Conservation (phyloP, 2,329 filamentous ascomycete species). For the Phialemonium atrogriseum region DNA sequence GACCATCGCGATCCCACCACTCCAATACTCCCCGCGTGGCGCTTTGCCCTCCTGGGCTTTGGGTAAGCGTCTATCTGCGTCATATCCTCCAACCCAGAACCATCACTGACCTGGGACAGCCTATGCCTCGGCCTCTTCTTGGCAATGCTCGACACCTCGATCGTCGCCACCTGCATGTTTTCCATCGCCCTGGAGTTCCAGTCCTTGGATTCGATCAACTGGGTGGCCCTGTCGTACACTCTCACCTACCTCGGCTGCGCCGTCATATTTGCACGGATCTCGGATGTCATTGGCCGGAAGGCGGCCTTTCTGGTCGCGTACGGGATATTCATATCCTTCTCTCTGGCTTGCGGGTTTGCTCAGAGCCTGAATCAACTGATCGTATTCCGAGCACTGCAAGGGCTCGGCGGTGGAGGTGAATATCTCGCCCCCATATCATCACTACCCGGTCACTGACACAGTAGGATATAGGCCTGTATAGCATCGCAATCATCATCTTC, state of each 20-base stretch:
- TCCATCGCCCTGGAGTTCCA: slow-evolving; percentile 45
- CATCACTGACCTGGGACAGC: slow-evolving; percentile 21
- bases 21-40: slow-evolving; percentile 6
- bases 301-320: slow-evolving; percentile 42
- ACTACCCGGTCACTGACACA: slow-evolving; percentile 6
- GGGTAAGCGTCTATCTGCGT: slow-evolving; percentile 8
- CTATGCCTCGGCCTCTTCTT: slow-evolving; percentile 46
- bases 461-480: slow-evolving; percentile 34
- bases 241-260: slow-evolving; percentile 49
- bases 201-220: slow-evolving; percentile 36
- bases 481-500: slow-evolving; percentile 46
- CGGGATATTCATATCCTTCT: slow-evolving; percentile 47
- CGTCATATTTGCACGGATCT: slow-evolving; percentile 44
- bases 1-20: background rate
- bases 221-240: slow-evolving; percentile 48
- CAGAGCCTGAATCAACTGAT: slow-evolving; percentile 37
- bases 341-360: slow-evolving; percentile 44
- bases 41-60: slow-evolving; percentile 10
- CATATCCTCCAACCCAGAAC: no score
- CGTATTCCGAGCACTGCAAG: slow-evolving; percentile 39
- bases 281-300: slow-evolving; percentile 46
- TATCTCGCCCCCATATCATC: slow-evolving; percentile 2
- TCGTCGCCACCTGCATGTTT: slow-evolving; percentile 50
- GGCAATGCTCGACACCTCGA: slow-evolving; percentile 50
- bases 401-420: slow-evolving; percentile 41